These are phyloP conservation scores for Aspergillus novofumigatus DNA, from an alignment of 2,329 filamentous ascomycete genomes.

Conservation along the genomic window DNA sequence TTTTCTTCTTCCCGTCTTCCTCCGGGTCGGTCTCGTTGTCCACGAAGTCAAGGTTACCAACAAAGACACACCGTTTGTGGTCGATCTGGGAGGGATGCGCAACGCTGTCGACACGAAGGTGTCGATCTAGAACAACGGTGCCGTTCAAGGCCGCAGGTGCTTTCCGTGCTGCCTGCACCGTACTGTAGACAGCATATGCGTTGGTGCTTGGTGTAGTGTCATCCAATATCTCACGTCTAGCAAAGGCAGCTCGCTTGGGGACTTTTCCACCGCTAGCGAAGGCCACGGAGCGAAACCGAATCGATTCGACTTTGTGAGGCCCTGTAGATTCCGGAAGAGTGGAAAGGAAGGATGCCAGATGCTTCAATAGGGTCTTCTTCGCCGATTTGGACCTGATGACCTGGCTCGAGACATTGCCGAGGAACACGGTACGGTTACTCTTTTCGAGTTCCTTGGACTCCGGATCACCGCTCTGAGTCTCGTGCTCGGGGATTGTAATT, in stretches of 20 bases:
- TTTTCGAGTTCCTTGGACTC: conserved; percentile 66
- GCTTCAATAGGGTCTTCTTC: conserved; percentile 70
- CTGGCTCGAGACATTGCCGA: conserved; percentile 81
- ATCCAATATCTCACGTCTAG: conserved; percentile 84
- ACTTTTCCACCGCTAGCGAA: conserved; percentile 67
- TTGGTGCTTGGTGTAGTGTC: conserved; percentile 90
- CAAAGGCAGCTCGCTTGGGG: conserved; percentile 91
- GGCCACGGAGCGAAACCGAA: conserved; percentile 90
- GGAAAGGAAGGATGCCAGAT: conserved; percentile 72
- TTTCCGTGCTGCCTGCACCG: conserved; percentile 67
- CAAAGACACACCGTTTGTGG: conserved; percentile 87
- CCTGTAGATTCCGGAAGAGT: conserved; percentile 46
- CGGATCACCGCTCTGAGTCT: conserved; percentile 32
- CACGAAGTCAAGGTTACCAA: conserved; percentile 93
- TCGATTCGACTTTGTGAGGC: conserved; percentile 74
- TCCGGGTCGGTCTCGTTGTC: conserved; percentile 76
- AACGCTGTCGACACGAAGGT: conserved; percentile 85
- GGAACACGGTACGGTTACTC: conserved; percentile 82
- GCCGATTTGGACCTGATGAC: conserved; percentile 78
- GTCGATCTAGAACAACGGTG: conserved; percentile 74
- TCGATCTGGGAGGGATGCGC: conserved; percentile 80
- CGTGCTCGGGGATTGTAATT: conserved; percentile 34
- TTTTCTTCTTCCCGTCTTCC: conserved; percentile 59
- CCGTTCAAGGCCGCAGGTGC: conserved; percentile 79
- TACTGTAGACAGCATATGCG: conserved; percentile 87